phyloP scores from a whole-genome alignment of 768 basidiomycete genomes.

The Pholiota molesta region DNA sequence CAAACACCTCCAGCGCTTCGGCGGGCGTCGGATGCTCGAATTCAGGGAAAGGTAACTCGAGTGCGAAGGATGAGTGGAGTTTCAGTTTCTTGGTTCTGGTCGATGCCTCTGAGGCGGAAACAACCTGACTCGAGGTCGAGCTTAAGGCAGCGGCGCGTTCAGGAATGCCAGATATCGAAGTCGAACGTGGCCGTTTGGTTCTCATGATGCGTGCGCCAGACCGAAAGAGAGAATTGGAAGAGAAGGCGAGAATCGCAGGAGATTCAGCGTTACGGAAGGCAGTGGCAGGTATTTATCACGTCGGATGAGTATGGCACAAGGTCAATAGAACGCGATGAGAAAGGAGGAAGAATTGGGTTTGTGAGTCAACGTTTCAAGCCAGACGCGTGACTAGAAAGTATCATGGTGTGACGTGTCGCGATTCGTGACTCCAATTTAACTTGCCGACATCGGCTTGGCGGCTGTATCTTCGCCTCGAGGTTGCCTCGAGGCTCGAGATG shows the following conservation, averaged over 20 bases:
- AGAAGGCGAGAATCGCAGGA: not conserved
- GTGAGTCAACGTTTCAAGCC: constrained; percentile 4
- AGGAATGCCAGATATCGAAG: not conserved
- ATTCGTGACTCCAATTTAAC: constrained; percentile 11
- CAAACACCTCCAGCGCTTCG: constrained; percentile 42
- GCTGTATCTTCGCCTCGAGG: too few species aligned
- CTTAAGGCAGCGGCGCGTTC: constrained; percentile 6
- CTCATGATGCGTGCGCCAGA: not conserved
- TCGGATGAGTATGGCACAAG: not conserved
- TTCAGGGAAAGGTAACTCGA: constrained; percentile 50
- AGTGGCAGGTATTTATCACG: not conserved
- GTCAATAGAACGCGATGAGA: not conserved
- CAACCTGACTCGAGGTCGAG: constrained; percentile 7
- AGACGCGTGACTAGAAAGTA: constrained; percentile 19
- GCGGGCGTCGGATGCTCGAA: constrained; percentile 45
- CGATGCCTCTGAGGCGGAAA: constrained; percentile 12
- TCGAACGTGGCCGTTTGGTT: constrained; percentile 16
- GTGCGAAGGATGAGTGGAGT: constrained; percentile 42
- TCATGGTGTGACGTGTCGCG: constrained; percentile 27
- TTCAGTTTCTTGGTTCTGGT: constrained; percentile 52
- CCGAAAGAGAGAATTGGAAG: not conserved
- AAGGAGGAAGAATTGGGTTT: constrained; percentile 1
- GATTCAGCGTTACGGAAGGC: not conserved
- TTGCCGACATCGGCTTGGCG: constrained; percentile 11
- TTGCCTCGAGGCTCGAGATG: constrained; percentile 6